A percentile compares a stretch with the other conserved stretches of the same genome.
Conservation (phyloP, 257 asterid genomes). For the Nicotiana paniculata region DNA sequence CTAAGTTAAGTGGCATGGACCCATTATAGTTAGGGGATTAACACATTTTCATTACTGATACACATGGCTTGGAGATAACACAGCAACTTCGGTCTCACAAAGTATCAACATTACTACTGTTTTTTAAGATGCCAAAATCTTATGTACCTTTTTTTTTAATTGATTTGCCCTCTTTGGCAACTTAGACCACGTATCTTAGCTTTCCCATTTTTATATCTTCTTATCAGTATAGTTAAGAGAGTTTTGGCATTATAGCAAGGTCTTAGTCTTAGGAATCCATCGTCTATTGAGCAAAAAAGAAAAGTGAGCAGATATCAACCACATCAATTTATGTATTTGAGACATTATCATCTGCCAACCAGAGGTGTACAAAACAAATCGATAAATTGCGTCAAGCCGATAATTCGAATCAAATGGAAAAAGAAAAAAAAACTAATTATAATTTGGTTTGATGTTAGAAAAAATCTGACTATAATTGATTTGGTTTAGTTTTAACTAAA, state of each 20-base stretch:
- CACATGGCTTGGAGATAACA: conserved; percentile 19
- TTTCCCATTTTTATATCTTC: background rate
- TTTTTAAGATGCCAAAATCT: conserved; percentile 2
- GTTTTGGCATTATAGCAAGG: background rate
- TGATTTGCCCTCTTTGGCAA: conserved; percentile 5
- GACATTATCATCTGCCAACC: too few species aligned
- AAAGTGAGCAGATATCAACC: too few species aligned
- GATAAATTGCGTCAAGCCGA: too few species aligned
- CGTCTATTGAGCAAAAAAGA: too few species aligned
- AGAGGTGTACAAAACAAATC: too few species aligned
- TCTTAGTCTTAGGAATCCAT: background rate
- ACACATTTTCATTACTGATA: conserved; percentile 6
- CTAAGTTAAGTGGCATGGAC: conserved; percentile 34
- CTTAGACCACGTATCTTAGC: background rate
- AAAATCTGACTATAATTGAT: too few species aligned
- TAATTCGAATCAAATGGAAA: too few species aligned
- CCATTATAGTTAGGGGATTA: conserved; percentile 28
- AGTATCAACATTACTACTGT: conserved; percentile 11
- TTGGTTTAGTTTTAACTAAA: too few species aligned
- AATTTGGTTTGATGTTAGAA: too few species aligned
- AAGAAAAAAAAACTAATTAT: too few species aligned
- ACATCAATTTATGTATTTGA: too few species aligned
- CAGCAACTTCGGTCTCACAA: conserved; percentile 27
- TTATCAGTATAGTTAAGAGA: background rate
- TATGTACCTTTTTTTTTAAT: conserved; percentile 11